phyloP scores from a whole-genome alignment of 805 yeast species.

The Candida hispaniensis region DNA sequence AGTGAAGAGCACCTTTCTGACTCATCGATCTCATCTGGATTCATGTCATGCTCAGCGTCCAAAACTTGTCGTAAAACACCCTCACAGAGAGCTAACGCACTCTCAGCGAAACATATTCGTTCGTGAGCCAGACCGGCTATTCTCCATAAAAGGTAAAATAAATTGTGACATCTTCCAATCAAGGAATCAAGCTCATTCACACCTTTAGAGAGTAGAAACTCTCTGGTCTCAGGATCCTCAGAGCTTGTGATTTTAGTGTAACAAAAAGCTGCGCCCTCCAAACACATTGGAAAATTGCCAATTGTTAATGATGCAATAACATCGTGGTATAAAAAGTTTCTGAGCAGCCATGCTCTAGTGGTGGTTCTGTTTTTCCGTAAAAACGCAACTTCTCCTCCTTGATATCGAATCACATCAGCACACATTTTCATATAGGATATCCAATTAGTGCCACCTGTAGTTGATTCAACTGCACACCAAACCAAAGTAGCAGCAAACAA shows the following conservation, averaged over 20 bases:
- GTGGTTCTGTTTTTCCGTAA: slow-evolving; percentile 13
- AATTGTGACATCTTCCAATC: slow-evolving; percentile 14
- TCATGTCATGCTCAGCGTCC: slow-evolving; percentile 11
- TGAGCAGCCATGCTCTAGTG: slow-evolving; percentile 11
- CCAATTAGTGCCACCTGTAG: slow-evolving; percentile 13
- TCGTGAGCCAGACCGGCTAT: slow-evolving; percentile 13
- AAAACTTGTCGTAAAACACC: slow-evolving; percentile 8
- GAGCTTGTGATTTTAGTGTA: slow-evolving; percentile 12
- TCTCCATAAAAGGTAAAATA: slow-evolving; percentile 15
- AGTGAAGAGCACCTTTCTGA: slow-evolving; percentile 5
- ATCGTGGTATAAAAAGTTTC: slow-evolving; percentile 15
- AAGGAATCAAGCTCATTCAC: slow-evolving; percentile 16
- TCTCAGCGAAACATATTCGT: slow-evolving; percentile 13
- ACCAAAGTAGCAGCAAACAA: slow-evolving; percentile 12
- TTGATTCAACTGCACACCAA: slow-evolving; percentile 14
- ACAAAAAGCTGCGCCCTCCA: slow-evolving; percentile 14
- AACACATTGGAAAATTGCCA: slow-evolving; percentile 11
- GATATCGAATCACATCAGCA: slow-evolving; percentile 7
- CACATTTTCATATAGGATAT: slow-evolving; percentile 13
- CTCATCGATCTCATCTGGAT: slow-evolving; percentile 10
- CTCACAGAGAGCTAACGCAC: slow-evolving; percentile 13
- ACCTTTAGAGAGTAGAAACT: slow-evolving; percentile 13
- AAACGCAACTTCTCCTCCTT: slow-evolving; percentile 15
- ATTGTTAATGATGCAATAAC: slow-evolving; percentile 10
- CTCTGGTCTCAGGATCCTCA: slow-evolving; percentile 9